Conservation (phyloP, 75 land plant species). For the Sequoiadendron giganteum region DNA sequence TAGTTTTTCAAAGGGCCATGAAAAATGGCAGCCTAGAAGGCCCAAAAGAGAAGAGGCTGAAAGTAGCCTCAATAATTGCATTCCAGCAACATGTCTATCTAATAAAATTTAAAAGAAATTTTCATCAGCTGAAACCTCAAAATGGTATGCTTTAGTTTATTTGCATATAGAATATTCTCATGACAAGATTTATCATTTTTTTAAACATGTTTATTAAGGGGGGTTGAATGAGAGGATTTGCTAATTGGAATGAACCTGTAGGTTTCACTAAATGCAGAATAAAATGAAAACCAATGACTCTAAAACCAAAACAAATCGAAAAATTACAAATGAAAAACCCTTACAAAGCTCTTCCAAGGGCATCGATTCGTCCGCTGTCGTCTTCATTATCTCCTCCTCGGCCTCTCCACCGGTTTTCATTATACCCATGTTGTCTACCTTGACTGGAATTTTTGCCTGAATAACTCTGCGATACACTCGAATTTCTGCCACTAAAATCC, state of each 20-base stretch:
- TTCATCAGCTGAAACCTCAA: too few relatives aligned
- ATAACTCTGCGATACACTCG: background rate
- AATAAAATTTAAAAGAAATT: too few relatives aligned
- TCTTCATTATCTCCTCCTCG: background rate
- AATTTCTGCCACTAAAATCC: background rate
- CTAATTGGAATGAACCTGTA: too few relatives aligned
- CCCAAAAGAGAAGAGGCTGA: too few relatives aligned
- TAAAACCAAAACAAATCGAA: background rate
- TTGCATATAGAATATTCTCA: too few relatives aligned
- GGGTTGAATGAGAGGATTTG: too few relatives aligned
- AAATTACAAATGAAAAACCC: background rate
- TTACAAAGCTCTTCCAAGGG: background rate
- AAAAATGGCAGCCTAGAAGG: background rate
- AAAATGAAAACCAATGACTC: background rate
- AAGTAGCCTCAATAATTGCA: too few relatives aligned
- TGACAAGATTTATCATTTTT: too few relatives aligned
- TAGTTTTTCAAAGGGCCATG: background rate
- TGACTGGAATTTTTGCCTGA: background rate
- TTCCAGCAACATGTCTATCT: too few relatives aligned
- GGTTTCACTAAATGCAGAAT: background rate
- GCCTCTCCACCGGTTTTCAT: background rate
- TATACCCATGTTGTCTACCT: background rate
- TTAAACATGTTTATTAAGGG: too few relatives aligned
- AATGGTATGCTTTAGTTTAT: too few relatives aligned
- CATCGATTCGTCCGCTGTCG: background rate